These are phyloP conservation scores for Babesia ovis DNA, from an alignment of 169 alveolate genomes.

Conservation along the genomic window DNA sequence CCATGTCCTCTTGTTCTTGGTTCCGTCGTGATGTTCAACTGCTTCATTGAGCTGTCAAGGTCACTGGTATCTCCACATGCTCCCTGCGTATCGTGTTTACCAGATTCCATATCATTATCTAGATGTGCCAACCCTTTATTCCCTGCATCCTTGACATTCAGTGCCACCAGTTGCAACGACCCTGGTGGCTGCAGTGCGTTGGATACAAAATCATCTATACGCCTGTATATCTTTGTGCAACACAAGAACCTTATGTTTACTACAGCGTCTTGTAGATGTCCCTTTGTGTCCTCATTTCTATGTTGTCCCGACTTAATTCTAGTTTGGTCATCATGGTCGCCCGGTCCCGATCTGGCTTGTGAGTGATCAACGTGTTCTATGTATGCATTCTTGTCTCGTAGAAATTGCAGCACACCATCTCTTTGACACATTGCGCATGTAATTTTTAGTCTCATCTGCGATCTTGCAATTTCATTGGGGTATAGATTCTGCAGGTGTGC, in stretches of 20 bases:
- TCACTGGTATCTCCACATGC: neutral
- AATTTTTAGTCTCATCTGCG: conserved; percentile 78
- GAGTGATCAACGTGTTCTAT: conserved; percentile 61
- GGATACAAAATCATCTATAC: conserved; percentile 40
- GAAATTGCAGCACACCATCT: conserved; percentile 58
- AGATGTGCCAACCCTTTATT: conserved; percentile 15
- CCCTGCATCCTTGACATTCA: conserved; percentile 61
- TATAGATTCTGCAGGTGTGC: conserved; percentile 75
- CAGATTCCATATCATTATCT: neutral
- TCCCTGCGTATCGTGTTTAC: neutral
- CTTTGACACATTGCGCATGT: conserved; percentile 55
- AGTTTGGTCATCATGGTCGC: neutral
- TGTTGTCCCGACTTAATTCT: neutral
- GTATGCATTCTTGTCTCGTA: conserved; percentile 44
- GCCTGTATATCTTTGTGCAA: conserved; percentile 49
- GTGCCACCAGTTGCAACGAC: conserved; percentile 54
- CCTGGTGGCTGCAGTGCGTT: conserved; percentile 64
- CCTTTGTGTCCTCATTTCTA: neutral
- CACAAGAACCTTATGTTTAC: conserved; percentile 43
- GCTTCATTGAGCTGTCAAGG: neutral
- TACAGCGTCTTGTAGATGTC: conserved; percentile 2
- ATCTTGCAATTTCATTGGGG: conserved; percentile 80
- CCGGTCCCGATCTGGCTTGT: neutral
- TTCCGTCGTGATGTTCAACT: neutral
- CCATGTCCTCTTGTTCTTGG: neutral